Conservation (phyloP, 148 eudicot species). For the Rhododendron henanense region DNA sequence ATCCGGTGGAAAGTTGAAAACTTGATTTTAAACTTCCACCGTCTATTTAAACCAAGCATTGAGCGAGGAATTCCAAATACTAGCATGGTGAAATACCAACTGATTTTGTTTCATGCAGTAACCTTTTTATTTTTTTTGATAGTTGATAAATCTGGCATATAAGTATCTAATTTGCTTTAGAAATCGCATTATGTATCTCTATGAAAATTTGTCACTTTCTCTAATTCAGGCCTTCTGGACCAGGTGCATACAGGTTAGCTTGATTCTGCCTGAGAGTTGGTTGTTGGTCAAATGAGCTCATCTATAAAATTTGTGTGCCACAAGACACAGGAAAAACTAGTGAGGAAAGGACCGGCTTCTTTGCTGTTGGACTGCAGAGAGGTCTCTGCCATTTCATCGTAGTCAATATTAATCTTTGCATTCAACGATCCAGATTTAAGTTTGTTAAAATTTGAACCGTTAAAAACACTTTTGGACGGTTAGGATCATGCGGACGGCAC, state of each 20-base stretch:
- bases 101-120: not conserved
- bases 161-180: no score
- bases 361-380: no score
- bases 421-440: no score
- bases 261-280: not conserved
- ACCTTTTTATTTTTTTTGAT: no score
- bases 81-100: not conserved
- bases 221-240: not conserved
- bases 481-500: no score
- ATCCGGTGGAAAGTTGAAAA: not conserved
- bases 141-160: no score
- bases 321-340: not conserved
- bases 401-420: no score
- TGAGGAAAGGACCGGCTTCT: no score
- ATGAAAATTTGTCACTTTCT: no score
- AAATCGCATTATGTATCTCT: not conserved
- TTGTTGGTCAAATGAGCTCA: not conserved
- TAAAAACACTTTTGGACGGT: no score
- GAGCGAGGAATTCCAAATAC: not conserved
- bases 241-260: not conserved
- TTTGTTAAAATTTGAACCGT: no score
- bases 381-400: no score
- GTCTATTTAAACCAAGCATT: not conserved
- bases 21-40: not conserved
- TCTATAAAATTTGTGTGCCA: not conserved